A percentile compares a stretch with the other conserved stretches of the same genome.
Conservation (phyloP, 2,329 filamentous ascomycete genomes). For the Ophiostoma novo-ulmi region DNA sequence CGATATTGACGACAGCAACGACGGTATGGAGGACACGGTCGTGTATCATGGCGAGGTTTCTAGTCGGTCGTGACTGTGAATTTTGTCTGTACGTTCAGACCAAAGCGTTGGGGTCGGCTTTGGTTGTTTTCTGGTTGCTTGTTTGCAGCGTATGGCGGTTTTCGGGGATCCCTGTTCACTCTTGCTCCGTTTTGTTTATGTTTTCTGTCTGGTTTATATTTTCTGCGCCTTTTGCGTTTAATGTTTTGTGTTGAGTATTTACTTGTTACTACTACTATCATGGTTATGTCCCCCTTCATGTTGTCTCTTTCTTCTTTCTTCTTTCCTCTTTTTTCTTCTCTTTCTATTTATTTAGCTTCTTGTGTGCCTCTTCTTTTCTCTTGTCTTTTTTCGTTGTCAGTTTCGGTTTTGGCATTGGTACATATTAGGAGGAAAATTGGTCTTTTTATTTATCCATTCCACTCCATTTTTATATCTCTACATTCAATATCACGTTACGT, state of each 20-base stretch:
- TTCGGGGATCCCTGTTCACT: background rate
- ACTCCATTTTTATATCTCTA: background rate
- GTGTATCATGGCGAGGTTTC: background rate
- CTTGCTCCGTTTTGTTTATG: constrained; percentile 6
- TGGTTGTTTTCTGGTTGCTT: background rate
- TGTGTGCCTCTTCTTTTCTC: background rate
- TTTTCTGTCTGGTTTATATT: constrained; percentile 11
- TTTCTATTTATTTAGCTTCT: background rate
- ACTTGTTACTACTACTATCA: constrained; percentile 14
- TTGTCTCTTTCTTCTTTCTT: constrained; percentile 10
- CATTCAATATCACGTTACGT: background rate
- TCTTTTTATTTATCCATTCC: constrained; percentile 15
- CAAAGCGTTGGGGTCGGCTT: background rate
- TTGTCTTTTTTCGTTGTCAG: background rate
- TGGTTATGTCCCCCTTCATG: background rate
- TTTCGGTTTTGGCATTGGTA: constrained; percentile 4
- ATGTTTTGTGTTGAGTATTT: constrained; percentile 8
- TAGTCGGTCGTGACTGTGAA: background rate
- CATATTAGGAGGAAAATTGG: constrained; percentile 10
- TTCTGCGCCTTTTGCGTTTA: constrained; percentile 1
- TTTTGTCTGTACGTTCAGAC: background rate
- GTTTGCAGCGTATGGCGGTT: background rate
- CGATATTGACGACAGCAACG: background rate
- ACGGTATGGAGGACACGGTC: background rate
- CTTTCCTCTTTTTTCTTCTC: background rate